phyloP scores from a whole-genome alignment of 371 early-diverging fungal species.

The Syncephalastrum contaminatum region DNA sequence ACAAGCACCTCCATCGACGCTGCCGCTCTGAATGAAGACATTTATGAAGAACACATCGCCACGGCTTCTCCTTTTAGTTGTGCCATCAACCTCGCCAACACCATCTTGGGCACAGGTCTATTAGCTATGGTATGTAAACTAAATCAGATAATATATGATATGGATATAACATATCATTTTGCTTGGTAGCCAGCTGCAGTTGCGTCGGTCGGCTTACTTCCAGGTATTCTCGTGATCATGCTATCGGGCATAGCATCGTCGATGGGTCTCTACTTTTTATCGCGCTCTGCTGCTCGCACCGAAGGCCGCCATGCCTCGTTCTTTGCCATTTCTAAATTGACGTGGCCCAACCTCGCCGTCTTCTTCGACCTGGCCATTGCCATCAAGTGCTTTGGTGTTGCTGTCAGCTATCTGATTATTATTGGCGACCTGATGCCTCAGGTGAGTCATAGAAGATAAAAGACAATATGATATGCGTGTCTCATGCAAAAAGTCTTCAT shows the following conservation, averaged over 20 bases:
- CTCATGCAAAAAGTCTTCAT: neutral
- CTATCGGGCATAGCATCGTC: constrained; percentile 76
- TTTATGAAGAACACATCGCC: constrained; percentile 8
- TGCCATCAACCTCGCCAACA: constrained; percentile 85
- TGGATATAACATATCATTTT: neutral
- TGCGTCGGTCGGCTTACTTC: constrained; percentile 80
- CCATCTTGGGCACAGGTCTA: constrained; percentile 96
- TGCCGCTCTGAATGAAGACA: neutral
- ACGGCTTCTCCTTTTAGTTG: constrained; percentile 38
- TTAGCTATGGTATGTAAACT: constrained; percentile 83
- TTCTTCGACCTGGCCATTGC: constrained; percentile 97
- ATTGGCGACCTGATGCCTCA: constrained; percentile 93
- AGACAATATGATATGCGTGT: neutral
- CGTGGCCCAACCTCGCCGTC: constrained; percentile 89
- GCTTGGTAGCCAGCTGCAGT: constrained; percentile 73
- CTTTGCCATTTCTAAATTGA: constrained; percentile 84
- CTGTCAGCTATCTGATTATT: constrained; percentile 98
- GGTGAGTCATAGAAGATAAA: constrained; percentile 31
- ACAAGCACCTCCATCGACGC: constrained; percentile 9
- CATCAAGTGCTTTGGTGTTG: constrained; percentile 99
- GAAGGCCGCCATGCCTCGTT: constrained; percentile 84
- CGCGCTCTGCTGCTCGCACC: constrained; percentile 70
- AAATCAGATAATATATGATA: neutral
- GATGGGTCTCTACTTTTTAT: constrained; percentile 85
- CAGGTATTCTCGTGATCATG: constrained; percentile 78